Base-by-base conservation (phyloP, 2,329 filamentous ascomycete genomes). In the Magnaporthiopsis incrustans region DNA sequence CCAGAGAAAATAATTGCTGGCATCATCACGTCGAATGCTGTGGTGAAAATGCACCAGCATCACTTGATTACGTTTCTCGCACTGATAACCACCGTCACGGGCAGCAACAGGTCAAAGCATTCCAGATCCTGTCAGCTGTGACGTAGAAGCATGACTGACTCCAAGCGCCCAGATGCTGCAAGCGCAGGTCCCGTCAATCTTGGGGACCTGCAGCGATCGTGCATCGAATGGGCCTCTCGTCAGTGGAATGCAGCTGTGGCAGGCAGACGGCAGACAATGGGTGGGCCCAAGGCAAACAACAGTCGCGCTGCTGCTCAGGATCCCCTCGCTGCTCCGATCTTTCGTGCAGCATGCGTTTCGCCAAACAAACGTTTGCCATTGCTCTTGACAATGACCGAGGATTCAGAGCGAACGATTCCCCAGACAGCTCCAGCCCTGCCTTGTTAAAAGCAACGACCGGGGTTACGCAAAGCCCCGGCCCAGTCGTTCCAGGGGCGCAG, bases 121-220 rank as follows among this genome's bases (percentile, higher is more conserved):
- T 38, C 35, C 44, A 50, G 44, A 5, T 2, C 18, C 44, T 50
- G 44, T 5, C 44, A 50, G 44, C 15, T 3, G 44, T 50, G 44
- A 50, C 44, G 44, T 50, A 15, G 44, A 50, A 1, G 18, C 4
- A n/a, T 12, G 11, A 2, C 35, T 18, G 2, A 18, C 57, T 26
- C 6, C 30, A 32, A 33, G 26, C 58, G 30, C 58, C 30, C 12
- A 59, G 30, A 30, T 59, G 26, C 26, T 7, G 44, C 18, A n/a
- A 10, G 44, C 44, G 22, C 26, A 30, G 8, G 58, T 10, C 58
- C n/a, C n/a, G n/a, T n/a, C 58, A 7, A 8, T 33, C 30, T 6
- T 11, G 30, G 58, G 26, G 58, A 59, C 58, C 58, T 59, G 58
- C 58, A 59, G 58, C 58, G n/a, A 32, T 50, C 44, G 22, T 50